A percentile compares a stretch with the other conserved stretches of the same genome.
These are phyloP conservation scores for Phytopythium aichiense DNA, from an alignment of 352 stramenopile species.

Conservation along the genomic window DNA sequence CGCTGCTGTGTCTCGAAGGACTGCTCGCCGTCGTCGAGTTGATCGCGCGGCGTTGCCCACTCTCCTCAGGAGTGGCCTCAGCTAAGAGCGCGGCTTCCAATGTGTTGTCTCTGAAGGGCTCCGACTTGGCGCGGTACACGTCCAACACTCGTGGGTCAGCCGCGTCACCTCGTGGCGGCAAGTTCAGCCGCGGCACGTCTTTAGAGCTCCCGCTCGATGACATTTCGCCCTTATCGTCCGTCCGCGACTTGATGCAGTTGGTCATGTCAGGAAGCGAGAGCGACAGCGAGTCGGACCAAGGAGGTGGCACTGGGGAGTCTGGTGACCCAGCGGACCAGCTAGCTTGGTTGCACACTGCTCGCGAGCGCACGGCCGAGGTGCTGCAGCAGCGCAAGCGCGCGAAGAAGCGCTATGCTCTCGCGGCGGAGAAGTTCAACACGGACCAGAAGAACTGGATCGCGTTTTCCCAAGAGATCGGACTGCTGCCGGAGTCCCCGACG, in stretches of 20 bases:
- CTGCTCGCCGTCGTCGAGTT: conserved; percentile 95
- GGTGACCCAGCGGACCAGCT: conserved; percentile 50
- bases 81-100: conserved; percentile 16
- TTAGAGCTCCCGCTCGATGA: conserved; percentile 66
- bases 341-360: conserved; percentile 78
- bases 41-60: conserved; percentile 83
- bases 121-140: conserved; percentile 66
- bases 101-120: conserved; percentile 54
- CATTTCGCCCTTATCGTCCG: conserved; percentile 80
- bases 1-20: conserved; percentile 65
- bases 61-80: conserved; percentile 24
- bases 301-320: conserved; percentile 17
- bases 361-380: conserved; percentile 83
- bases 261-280: conserved; percentile 79
- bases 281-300: conserved; percentile 62
- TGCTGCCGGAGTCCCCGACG: conserved; percentile 82
- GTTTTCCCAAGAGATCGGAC: conserved; percentile 83
- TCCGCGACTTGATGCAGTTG: conserved; percentile 80
- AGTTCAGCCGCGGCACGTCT: conserved; percentile 9
- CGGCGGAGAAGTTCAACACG: conserved; percentile 94
- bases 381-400: conserved; percentile 90
- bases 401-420: conserved; percentile 88
- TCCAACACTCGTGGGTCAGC: conserved; percentile 20
- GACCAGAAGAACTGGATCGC: conserved; percentile 91
- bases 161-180: conserved; percentile 14